Evolutionary conservation across 257 asterid genomes (phyloP).

Genomic region (Solanum tacnaense): DNA sequence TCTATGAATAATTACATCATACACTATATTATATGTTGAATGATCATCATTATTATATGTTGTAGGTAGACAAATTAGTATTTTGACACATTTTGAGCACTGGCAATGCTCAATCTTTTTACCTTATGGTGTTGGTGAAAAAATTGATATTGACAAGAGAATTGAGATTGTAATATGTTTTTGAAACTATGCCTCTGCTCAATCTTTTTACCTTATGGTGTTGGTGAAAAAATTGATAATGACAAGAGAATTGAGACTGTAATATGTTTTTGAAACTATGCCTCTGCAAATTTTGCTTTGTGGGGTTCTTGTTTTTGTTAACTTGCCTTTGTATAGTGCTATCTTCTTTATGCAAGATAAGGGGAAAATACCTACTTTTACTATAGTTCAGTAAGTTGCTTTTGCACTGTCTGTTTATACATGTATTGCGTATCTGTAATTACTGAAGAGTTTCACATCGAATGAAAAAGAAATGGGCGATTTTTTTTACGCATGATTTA

Average conservation of each 20-base stretch:
- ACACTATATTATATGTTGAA: too few species aligned
- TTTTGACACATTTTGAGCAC: background rate
- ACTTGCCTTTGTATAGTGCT: constrained; percentile 55
- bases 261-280: constrained; percentile 2
- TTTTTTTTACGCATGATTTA: too few species aligned
- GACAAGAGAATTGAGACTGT: background rate
- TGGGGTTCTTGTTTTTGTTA: constrained; percentile 39
- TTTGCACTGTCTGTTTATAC: constrained; percentile 33
- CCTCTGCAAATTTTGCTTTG: constrained; percentile 39
- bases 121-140: constrained; percentile 15
- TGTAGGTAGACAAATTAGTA: too few species aligned
- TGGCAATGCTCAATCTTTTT: constrained; percentile 53
- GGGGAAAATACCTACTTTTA: constrained; percentile 43
- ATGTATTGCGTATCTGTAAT: constrained; percentile 5
- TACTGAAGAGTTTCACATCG: background rate
- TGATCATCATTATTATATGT: too few species aligned
- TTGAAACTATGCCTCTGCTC: constrained; percentile 22
- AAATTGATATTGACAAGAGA: background rate
- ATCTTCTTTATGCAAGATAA: constrained; percentile 45
- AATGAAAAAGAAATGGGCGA: background rate
- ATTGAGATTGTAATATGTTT: background rate
- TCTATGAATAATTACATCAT: too few species aligned
- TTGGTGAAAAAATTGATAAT: background rate
- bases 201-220: constrained; percentile 36
- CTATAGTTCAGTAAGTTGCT: constrained; percentile 22